A percentile compares a stretch with the other conserved stretches of the same genome.
Evolutionary conservation across 2,329 filamentous ascomycete species (phyloP).

Genomic region (Exophiala oligosperma): DNA sequence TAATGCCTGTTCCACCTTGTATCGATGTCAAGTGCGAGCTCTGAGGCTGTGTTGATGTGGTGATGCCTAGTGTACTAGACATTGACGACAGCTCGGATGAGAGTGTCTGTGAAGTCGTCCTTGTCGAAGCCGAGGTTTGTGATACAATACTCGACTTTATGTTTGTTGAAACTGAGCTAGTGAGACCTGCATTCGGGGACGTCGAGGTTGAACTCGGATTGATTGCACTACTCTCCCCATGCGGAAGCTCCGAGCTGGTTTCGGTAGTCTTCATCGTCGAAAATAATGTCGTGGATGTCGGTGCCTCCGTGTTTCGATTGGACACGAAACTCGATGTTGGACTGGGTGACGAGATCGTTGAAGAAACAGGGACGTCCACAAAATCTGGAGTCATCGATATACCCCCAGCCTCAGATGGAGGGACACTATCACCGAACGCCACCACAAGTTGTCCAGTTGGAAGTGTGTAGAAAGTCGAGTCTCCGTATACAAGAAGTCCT

Average conservation of each 20-base stretch:
- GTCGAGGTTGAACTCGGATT: not conserved
- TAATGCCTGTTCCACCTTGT: not conserved
- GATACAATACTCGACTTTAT: not conserved
- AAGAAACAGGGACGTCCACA: not conserved
- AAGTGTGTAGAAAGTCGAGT: constrained; percentile 9
- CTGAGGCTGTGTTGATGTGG: not conserved
- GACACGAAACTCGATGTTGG: not conserved
- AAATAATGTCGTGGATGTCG: not conserved
- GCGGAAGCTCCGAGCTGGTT: not conserved
- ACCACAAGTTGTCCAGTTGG: constrained; percentile 6
- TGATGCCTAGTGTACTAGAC: not conserved
- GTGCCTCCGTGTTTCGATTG: not conserved
- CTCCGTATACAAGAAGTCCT: constrained; percentile 8
- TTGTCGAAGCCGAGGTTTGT: not conserved
- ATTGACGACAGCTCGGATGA: too few species aligned
- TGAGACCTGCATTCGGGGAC: too few species aligned
- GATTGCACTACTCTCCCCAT: not conserved
- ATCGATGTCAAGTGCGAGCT: not conserved
- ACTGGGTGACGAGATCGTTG: not conserved
- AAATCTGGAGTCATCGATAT: constrained; percentile 8
- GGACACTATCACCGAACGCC: constrained; percentile 6
- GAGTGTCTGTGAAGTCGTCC: too few species aligned
- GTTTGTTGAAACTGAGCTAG: not conserved
- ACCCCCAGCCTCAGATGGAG: constrained; percentile 8
- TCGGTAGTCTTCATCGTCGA: not conserved